phyloP scores from a whole-genome alignment of 2,329 filamentous ascomycete species.

The Graphiopsis chlorocephala region DNA sequence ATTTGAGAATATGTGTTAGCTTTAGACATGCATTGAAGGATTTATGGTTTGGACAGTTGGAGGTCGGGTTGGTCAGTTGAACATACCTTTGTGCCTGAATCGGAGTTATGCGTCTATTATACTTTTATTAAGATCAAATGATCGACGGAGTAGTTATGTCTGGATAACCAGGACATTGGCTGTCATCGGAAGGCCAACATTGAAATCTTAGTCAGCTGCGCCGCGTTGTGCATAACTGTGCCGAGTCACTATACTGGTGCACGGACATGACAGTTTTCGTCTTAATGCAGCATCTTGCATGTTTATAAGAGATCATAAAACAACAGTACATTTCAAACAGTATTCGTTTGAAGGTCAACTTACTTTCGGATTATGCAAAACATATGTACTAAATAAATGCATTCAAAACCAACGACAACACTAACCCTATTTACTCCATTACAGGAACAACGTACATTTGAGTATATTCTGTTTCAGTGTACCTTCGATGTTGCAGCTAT shows the following conservation, averaged over 20 bases:
- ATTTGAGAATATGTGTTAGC: background rate
- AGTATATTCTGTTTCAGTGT: background rate
- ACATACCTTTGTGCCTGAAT: background rate
- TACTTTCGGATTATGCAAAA: background rate
- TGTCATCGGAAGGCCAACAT: background rate
- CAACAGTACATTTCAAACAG: rapidly evolving
- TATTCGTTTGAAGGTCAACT: background rate
- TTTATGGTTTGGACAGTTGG: background rate
- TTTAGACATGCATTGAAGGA: too few relatives aligned
- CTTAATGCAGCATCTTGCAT: background rate
- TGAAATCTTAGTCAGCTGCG: background rate
- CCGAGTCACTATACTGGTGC: background rate
- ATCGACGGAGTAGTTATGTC: background rate
- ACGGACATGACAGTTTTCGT: background rate
- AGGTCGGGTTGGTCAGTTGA: background rate
- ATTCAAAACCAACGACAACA: background rate
- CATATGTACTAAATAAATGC: too few relatives aligned
- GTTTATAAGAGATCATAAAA: background rate
- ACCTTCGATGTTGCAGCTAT: background rate
- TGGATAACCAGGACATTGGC: background rate
- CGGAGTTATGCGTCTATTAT: background rate
- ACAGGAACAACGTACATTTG: background rate
- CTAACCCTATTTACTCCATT: background rate
- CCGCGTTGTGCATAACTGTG: background rate
- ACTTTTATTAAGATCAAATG: background rate